phyloP scores from a whole-genome alignment of 169 alveolate genomes.

The Cryptosporidium ubiquitum region DNA sequence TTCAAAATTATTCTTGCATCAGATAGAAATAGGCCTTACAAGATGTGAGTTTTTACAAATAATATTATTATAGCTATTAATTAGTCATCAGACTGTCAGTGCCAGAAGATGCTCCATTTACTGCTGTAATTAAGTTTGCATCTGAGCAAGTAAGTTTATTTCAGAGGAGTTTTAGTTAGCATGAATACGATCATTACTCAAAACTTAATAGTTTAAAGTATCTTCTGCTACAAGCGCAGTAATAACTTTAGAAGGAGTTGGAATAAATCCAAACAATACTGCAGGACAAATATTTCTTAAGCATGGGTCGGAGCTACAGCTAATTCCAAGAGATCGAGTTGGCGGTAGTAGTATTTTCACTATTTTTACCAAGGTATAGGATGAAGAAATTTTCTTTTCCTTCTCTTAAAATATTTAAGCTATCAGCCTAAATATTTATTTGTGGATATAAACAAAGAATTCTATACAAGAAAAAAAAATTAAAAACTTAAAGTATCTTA shows the following conservation, averaged over 20 bases:
- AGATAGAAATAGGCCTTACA: conserved; percentile 44
- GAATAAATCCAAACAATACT: conserved; percentile 88
- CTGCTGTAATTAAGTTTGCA: conserved; percentile 86
- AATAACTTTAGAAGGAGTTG: conserved; percentile 89
- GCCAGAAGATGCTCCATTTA: conserved; percentile 90
- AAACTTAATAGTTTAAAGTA: conserved; percentile 82
- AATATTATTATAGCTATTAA: not conserved
- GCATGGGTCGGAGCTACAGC: conserved; percentile 89
- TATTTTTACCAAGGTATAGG: not conserved
- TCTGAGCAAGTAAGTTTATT: conserved; percentile 79
- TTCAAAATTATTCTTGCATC: conserved; percentile 45
- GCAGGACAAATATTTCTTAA: conserved; percentile 90
- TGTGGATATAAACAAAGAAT: not conserved
- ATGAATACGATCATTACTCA: not conserved
- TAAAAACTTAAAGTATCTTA: not conserved
- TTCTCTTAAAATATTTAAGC: no score
- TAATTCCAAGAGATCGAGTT: conserved; percentile 92
- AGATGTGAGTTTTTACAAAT: conserved; percentile 23
- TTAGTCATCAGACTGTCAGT: conserved; percentile 75
- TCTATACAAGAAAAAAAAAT: not conserved
- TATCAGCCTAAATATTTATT: not conserved
- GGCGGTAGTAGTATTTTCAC: conserved; percentile 73
- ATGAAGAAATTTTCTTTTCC: no score
- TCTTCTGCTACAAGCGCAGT: conserved; percentile 89
- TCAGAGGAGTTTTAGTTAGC: conserved; percentile 38